Evolutionary conservation across 805 yeast species (phyloP).

Genomic region (Yamadazyma takamatsuzukensis): DNA sequence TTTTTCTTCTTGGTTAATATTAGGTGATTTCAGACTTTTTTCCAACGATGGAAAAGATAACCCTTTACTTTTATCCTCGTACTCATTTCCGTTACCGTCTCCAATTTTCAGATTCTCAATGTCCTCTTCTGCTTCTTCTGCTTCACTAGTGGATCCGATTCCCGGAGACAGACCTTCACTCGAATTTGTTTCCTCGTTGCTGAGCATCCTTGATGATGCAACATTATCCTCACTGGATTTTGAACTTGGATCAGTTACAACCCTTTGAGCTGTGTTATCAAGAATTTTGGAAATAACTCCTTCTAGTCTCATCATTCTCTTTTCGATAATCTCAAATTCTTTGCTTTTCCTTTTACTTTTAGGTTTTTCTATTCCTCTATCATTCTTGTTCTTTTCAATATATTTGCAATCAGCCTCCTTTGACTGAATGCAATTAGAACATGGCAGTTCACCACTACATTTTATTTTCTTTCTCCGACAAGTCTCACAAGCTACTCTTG

Average conservation of each 20-base stretch:
- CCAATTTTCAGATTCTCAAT: background rate
- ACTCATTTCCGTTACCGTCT: background rate
- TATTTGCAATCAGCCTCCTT: conserved; percentile 21
- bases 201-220: too few relatives aligned
- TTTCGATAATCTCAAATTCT: conserved; percentile 15
- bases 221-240: too few relatives aligned
- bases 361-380: conserved; percentile 1
- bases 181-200: too few relatives aligned
- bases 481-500: conserved; percentile 28
- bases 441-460: conserved; percentile 29
- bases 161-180: too few relatives aligned
- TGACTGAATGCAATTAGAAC: conserved; percentile 23
- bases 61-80: too few relatives aligned
- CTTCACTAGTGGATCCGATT: too few relatives aligned
- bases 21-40: background rate
- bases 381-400: conserved; percentile 15
- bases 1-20: background rate
- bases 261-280: too few relatives aligned
- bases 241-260: too few relatives aligned
- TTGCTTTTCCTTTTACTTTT: conserved; percentile 6
- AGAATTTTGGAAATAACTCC: conserved; percentile 15
- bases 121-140: conserved; percentile 3
- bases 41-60: too few relatives aligned
- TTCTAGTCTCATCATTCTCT: conserved; percentile 20
- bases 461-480: conserved; percentile 32